Conservation (phyloP, 192 early-diverging fungal genomes). For the Spizellomyces sp. region DNA sequence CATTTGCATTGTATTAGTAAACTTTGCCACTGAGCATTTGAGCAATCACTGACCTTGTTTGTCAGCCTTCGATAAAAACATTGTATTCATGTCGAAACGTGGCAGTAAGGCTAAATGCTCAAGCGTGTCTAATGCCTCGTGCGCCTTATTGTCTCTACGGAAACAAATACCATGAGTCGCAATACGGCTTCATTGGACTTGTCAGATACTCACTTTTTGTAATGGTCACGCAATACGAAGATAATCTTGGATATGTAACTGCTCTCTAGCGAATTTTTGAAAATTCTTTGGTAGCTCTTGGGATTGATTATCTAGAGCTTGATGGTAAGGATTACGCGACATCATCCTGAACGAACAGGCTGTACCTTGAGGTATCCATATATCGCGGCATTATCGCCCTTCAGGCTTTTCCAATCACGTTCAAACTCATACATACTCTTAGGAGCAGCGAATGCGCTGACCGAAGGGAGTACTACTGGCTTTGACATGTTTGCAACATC, state of each 20-base stretch:
- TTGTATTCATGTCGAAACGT: constrained; percentile 39
- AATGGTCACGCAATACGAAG: constrained; percentile 26
- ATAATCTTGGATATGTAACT: constrained; percentile 42
- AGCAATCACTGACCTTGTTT: constrained; percentile 1
- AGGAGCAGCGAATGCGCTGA: constrained; percentile 26
- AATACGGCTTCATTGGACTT: neutral
- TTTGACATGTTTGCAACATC: too few species aligned
- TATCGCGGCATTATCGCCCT: constrained; percentile 44
- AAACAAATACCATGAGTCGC: neutral
- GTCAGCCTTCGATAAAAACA: constrained; percentile 43
- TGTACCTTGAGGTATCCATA: constrained; percentile 67
- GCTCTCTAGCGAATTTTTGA: constrained; percentile 53
- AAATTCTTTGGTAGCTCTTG: constrained; percentile 29
- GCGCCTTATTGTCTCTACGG: neutral
- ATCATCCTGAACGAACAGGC: neutral
- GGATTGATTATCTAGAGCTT: constrained; percentile 32
- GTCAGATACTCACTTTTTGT: constrained; percentile 7
- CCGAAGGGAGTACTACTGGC: too few species aligned
- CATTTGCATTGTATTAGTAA: too few species aligned
- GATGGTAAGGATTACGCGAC: neutral
- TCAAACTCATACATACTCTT: constrained; percentile 72
- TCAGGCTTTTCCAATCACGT: constrained; percentile 69
- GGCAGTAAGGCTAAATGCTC: constrained; percentile 26
- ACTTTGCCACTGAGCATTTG: too few species aligned
- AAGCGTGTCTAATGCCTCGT: constrained; percentile 18